These are phyloP conservation scores for Oryza rufipogon DNA, from an alignment of 176 grass and related monocot species.

Conservation along the genomic window DNA sequence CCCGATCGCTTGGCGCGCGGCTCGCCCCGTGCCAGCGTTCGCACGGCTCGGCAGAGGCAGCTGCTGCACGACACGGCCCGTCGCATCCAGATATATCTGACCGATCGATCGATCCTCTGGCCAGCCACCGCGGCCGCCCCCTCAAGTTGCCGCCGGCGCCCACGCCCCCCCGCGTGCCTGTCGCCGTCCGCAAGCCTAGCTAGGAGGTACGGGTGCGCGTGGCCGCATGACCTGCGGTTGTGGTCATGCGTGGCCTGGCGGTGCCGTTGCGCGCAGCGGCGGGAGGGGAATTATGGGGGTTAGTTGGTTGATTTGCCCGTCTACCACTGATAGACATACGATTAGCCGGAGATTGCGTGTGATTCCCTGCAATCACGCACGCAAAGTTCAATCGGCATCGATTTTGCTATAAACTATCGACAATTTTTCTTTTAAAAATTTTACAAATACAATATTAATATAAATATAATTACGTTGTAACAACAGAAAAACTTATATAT, in stretches of 20 bases:
- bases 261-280: no score
- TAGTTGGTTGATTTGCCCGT: neutral
- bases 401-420: no score
- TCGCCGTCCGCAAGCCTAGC: neutral
- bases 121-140: neutral
- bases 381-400: no score
- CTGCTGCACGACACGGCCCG: neutral
- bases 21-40: no score
- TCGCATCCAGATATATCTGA: conserved; percentile 18
- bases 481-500: no score
- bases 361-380: neutral
- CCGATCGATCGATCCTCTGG: conserved; percentile 1
- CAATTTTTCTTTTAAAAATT: no score
- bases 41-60: no score
- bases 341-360: neutral
- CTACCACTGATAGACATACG: neutral
- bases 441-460: no score
- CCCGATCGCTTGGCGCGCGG: no score
- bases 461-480: no score
- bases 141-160: conserved; percentile 26
- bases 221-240: neutral
- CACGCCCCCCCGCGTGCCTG: neutral
- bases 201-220: neutral
- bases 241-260: neutral
- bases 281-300: neutral